Evolutionary conservation across 75 land plant species (phyloP).

Genomic region (Cupressus sempervirens): DNA sequence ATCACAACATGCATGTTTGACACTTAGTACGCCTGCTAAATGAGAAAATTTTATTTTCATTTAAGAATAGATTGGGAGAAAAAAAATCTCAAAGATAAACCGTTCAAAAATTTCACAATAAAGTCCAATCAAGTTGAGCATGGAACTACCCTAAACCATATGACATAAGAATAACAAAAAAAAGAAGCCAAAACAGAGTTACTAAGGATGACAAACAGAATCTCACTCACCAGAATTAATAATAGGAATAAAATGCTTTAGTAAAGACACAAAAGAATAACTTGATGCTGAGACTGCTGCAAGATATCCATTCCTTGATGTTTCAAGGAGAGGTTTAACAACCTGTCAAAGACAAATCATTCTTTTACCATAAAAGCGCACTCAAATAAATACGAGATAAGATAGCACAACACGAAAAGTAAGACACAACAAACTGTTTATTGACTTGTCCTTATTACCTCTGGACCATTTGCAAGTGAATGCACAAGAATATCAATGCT

Average conservation of each 20-base stretch:
- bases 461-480: conserved; percentile 96
- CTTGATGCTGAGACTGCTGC: conserved; percentile 94
- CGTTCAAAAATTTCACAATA: background rate
- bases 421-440: background rate
- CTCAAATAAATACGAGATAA: conserved; percentile 1
- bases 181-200: background rate
- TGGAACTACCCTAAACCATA: background rate
- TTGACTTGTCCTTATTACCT: conserved; percentile 45
- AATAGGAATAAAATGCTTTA: conserved; percentile 85
- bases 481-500: conserved; percentile 96
- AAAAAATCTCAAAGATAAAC: background rate
- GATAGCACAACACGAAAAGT: background rate
- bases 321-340: conserved; percentile 83
- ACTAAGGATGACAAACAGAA: background rate
- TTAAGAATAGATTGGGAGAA: background rate
- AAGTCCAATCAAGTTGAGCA: background rate
- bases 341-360: conserved; percentile 36
- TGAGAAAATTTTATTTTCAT: background rate
- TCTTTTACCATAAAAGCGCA: background rate
- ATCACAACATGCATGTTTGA: background rate
- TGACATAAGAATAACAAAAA: background rate
- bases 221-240: conserved; percentile 72
- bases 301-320: conserved; percentile 88
- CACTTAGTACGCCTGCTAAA: background rate
- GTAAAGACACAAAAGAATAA: conserved; percentile 85